phyloP scores from a whole-genome alignment of 202 grass and related monocot genomes.

The Setaria italica region DNA sequence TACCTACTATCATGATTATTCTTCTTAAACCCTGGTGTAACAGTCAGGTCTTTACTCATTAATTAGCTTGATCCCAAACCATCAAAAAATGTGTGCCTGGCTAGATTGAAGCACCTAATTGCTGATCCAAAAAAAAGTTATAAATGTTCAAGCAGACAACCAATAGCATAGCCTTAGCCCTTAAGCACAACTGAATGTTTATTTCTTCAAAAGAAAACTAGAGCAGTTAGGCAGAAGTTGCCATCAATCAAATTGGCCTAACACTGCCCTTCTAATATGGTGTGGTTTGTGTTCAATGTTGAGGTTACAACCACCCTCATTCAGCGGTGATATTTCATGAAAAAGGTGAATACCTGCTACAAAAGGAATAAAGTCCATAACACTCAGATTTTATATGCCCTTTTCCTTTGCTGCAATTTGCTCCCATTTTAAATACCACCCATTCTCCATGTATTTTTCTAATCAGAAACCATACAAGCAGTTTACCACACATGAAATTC shows the following conservation, averaged over 20 bases:
- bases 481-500: not conserved
- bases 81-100: not conserved
- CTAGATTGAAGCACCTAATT: not conserved
- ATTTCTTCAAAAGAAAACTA: not conserved
- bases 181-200: not conserved
- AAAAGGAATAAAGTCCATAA: not conserved
- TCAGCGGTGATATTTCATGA: not conserved
- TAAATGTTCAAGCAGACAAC: not conserved
- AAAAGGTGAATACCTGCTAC: not conserved
- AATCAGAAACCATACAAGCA: not conserved
- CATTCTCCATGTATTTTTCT: not conserved
- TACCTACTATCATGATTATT: not conserved
- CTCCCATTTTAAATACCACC: not conserved
- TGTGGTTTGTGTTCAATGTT: not conserved
- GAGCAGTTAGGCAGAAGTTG: not conserved
- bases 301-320: not conserved
- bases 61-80: conserved; percentile 9
- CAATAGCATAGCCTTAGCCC: not conserved
- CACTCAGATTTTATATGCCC: not conserved
- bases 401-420: conserved; percentile 5
- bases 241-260: not conserved
- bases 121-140: not conserved
- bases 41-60: not conserved
- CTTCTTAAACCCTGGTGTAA: not conserved
- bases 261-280: not conserved